Evolutionary conservation across 192 early-diverging fungal species (phyloP), one percentile per base, ranked within the genome.

Genomic region (Coemansia sp.): DNA sequence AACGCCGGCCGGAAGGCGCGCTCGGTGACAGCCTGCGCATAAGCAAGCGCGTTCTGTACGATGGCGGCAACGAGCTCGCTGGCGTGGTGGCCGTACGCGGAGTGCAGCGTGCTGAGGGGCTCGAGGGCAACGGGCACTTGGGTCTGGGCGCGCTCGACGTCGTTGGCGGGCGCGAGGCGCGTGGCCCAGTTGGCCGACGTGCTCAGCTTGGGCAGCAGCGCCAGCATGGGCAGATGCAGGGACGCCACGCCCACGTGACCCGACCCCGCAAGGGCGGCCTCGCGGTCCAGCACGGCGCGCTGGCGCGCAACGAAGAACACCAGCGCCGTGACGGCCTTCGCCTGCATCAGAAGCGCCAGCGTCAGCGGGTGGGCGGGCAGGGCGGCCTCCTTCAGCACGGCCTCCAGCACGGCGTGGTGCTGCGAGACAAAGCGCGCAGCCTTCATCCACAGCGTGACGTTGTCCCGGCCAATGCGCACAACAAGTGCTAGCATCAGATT

Each of bases 401-500:
- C 73, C 69, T 87, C 78, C 3, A 81, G 68, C 11, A 70, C 73
- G 35, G 68, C 62, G 34, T 72, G 69, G 69, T 80, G 77, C 74
- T 82, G 78, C 66, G 78, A 66, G 14, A 70, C 65, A 68, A 72
- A 78, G 29, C 73, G 74, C 65, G 79, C 66, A 29, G 73, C 63
- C 78, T 84, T 81, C 73, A 74, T 76, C 77, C 78, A 77, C 14
- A 78, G 57, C 10, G 77, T 69, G 65, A 78, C 10, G 54, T 79
- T 78, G 64, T 86, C 85, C 36, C 79, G 76, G 64, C 83, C 83
- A 11, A 84, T 73, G 2, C 62, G 31, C 29, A 67, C 67, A 21
- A 84, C 77, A 42, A 91, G 75, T 11, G 78, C 78, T 8, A 83
- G 66, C 16, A 93, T 51, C 62, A 93, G 77, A 40, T 87, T 68